These are phyloP conservation scores for Phytophthora pseudosyringae DNA, from an alignment of 352 stramenopile species.

Conservation along the genomic window DNA sequence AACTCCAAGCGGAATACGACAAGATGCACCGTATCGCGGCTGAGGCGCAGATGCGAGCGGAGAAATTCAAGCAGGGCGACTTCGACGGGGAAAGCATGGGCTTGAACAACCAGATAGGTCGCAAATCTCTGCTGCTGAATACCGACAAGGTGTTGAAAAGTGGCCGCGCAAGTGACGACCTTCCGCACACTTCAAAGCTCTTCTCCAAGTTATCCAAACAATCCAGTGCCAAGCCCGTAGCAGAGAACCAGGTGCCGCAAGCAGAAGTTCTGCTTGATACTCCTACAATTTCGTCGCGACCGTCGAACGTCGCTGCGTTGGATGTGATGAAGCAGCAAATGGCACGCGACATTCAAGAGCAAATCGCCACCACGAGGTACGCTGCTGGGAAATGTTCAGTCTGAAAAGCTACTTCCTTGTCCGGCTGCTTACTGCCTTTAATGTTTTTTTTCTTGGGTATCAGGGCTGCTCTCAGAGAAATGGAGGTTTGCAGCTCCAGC, in stretches of 20 bases:
- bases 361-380: slow-evolving; percentile 62
- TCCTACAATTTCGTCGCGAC: background rate
- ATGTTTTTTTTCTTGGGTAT: background rate
- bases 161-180: background rate
- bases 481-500: slow-evolving; percentile 35
- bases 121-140: background rate
- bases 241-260: background rate
- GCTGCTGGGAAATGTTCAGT: background rate
- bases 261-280: background rate
- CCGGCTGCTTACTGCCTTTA: background rate
- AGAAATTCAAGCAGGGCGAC: slow-evolving; percentile 29
- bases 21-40: slow-evolving; percentile 51
- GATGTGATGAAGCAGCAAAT: slow-evolving; percentile 47
- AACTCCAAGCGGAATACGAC: slow-evolving; percentile 40
- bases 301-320: slow-evolving; percentile 45
- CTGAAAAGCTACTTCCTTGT: background rate
- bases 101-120: slow-evolving; percentile 8
- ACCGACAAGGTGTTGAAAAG: background rate
- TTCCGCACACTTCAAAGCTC: slow-evolving; percentile 29
- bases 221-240: background rate
- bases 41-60: slow-evolving; percentile 47
- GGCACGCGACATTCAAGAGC: slow-evolving; percentile 46
- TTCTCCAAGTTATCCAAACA: slow-evolving; percentile 24
- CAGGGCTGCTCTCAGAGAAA: slow-evolving; percentile 48
- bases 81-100: background rate